These are phyloP conservation scores for Hsuehochloa calcarea DNA, from an alignment of 176 grass and related monocot genomes.

Conservation along the genomic window DNA sequence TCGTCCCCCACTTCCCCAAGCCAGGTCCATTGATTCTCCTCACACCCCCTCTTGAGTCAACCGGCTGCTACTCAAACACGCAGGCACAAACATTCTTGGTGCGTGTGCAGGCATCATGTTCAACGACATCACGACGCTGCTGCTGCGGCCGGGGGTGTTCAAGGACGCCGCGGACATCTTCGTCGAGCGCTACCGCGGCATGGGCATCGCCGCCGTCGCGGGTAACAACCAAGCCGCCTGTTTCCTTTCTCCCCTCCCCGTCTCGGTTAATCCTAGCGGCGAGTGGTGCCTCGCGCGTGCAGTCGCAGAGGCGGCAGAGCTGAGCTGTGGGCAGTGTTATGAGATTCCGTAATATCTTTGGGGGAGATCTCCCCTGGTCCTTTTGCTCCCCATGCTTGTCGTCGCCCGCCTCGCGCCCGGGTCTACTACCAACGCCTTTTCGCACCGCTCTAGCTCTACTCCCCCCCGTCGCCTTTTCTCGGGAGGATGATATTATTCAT, in stretches of 20 bases:
- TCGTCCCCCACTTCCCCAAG: slow-evolving; percentile 94
- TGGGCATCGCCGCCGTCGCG: slow-evolving; percentile 72
- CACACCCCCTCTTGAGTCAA: neutral
- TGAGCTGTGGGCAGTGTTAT: slow-evolving; percentile 34
- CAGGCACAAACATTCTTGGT: neutral
- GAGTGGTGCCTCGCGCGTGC: too few relatives aligned
- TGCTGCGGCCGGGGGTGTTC: slow-evolving; percentile 74
- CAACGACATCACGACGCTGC: slow-evolving; percentile 96
- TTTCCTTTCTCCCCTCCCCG: fast-evolving
- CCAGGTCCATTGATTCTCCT: slow-evolving; percentile 31
- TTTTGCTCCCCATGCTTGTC: slow-evolving; percentile 50
- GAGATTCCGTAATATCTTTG: slow-evolving; percentile 61
- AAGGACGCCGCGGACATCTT: slow-evolving; percentile 88
- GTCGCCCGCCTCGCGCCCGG: neutral
- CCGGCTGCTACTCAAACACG: neutral
- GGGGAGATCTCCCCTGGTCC: slow-evolving; percentile 48
- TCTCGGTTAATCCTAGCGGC: too few relatives aligned
- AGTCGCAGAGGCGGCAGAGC: neutral
- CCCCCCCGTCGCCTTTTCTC: slow-evolving; percentile 21
- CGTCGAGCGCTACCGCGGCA: slow-evolving; percentile 79
- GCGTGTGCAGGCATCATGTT: slow-evolving; percentile 86
- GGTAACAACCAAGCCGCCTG: slow-evolving; percentile 23
- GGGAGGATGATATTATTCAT: slow-evolving; percentile 38
- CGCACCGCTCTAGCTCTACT: neutral
- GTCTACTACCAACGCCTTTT: neutral